Base-by-base conservation (phyloP, 164 flowering plant species). In the Stephania japonica region DNA sequence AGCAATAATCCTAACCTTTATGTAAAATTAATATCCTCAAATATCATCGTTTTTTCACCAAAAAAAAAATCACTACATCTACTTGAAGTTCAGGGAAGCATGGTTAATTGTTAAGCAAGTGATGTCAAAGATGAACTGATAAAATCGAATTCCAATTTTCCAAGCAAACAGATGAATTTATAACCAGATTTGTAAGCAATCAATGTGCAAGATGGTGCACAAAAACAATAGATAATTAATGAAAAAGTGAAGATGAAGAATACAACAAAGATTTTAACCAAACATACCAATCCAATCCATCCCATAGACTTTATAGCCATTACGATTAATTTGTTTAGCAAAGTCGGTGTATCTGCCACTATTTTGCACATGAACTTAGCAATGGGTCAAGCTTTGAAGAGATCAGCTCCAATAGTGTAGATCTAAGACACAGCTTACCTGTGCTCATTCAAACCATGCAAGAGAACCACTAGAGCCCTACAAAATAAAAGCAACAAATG, bases 371-470 rank as follows among this genome's bases (percentile, higher is more conserved):
- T 61, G 42, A 12, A 62, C 67, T 61, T 41, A 61, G 71, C 13
- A 73, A 63, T 24, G 70, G 9, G 65, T 61, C 68, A 72, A 38
- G 67, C 16, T 73, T 25, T 77, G 24, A 32, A 38, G 14, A 26
- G 4, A 1, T 61, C 9, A 49, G 26, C 26, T 68, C n/a, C 14
- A 21, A 32, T 42, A 70, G 42, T 3, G 27, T 9, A 49, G 14
- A 14, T 63, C 9, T 42, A 68, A 79, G 41, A 78, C 3, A 77
- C 79, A 59, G 64, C 59, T 32, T 73, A 92, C 98, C 98, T 89
- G 88, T 92, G 98, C 83, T 94, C 97, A 73, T 94, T 94, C 25
- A 94, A 85, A 65, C 98, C 98, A 84, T 94, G 98, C 79, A 94
- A 42, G 73, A 94, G 75, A 81, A 92, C 76, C 53, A 92, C 88